Evolutionary conservation across 768 basidiomycete species (phyloP).

Genomic region (Infundibulicybe gibba): DNA sequence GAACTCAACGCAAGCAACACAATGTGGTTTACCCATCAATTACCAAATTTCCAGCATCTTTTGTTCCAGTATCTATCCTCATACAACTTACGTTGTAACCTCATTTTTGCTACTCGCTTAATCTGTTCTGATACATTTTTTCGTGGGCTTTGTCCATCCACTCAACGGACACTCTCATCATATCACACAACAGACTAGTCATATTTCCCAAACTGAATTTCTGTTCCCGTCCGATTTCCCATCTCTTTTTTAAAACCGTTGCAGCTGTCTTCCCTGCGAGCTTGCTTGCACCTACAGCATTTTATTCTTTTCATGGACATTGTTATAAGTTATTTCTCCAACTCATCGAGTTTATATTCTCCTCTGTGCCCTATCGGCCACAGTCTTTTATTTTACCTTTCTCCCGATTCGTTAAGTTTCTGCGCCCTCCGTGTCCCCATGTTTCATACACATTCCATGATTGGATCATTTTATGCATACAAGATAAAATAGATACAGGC

Average conservation of each 20-base stretch:
- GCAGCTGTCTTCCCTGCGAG: neutral
- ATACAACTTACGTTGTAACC: constrained; percentile 15
- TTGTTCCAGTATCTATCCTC: constrained; percentile 15
- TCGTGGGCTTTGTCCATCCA: constrained; percentile 12
- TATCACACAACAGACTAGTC: constrained; percentile 1
- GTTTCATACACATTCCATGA: too few species aligned
- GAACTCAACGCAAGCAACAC: neutral
- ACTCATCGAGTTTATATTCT: too few species aligned
- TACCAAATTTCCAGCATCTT: constrained; percentile 1
- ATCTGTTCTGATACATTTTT: constrained; percentile 18
- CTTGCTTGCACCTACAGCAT: neutral
- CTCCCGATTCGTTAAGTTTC: too few species aligned
- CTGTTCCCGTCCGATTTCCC: neutral
- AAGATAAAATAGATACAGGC: too few species aligned
- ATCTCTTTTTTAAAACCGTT: neutral
- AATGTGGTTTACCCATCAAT: too few species aligned
- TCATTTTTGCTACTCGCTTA: constrained; percentile 8
- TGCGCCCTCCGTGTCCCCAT: too few species aligned
- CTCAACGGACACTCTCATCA: constrained; percentile 7
- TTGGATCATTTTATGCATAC: too few species aligned
- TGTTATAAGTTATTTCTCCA: too few species aligned
- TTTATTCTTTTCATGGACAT: neutral
- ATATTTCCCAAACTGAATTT: neutral
- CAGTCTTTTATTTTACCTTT: too few species aligned
- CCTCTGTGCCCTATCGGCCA: too few species aligned